Evolutionary conservation across 768 basidiomycete species (phyloP).

Genomic region (Phylloporus arenicola): DNA sequence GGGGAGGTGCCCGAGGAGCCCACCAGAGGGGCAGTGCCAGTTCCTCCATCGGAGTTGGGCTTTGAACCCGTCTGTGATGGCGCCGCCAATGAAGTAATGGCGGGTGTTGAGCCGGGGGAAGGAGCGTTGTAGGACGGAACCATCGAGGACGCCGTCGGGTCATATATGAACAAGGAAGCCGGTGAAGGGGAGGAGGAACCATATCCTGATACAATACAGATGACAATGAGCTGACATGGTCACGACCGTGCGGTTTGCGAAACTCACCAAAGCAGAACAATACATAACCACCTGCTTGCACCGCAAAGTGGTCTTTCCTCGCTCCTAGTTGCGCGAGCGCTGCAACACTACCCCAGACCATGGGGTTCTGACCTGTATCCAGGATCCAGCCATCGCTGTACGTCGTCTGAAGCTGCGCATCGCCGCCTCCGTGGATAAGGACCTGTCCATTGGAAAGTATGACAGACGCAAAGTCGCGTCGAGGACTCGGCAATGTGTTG

Average conservation of each 20-base stretch:
- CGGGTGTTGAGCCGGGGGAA: constrained; percentile 25
- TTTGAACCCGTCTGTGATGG: constrained; percentile 30
- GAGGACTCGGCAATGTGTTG: constrained; percentile 46
- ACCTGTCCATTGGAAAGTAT: constrained; percentile 48
- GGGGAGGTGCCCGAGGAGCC: constrained; percentile 13
- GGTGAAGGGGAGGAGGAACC: constrained; percentile 38
- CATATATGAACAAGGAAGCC: constrained; percentile 50
- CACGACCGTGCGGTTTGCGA: neutral
- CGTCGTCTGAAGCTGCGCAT: constrained; percentile 48
- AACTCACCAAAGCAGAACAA: constrained; percentile 74
- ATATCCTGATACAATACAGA: constrained; percentile 19
- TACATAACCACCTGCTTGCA: constrained; percentile 53
- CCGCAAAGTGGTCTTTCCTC: constrained; percentile 71
- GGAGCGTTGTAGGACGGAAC: constrained; percentile 40
- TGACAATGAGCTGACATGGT: constrained; percentile 22
- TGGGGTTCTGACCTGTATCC: constrained; percentile 49
- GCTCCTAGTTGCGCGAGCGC: constrained; percentile 54
- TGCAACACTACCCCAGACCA: constrained; percentile 53
- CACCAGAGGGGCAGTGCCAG: constrained; percentile 7
- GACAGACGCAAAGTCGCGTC: constrained; percentile 58
- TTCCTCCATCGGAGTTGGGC: constrained; percentile 6
- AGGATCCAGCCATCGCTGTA: constrained; percentile 68
- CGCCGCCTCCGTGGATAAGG: constrained; percentile 76
- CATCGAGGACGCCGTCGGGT: constrained; percentile 33
- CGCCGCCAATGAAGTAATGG: constrained; percentile 31